Evolutionary conservation across 1,284 basidiomycete genomes (phyloP), one percentile per base, ranked within the genome.

Genomic region (Exobasidium rhododendri): DNA sequence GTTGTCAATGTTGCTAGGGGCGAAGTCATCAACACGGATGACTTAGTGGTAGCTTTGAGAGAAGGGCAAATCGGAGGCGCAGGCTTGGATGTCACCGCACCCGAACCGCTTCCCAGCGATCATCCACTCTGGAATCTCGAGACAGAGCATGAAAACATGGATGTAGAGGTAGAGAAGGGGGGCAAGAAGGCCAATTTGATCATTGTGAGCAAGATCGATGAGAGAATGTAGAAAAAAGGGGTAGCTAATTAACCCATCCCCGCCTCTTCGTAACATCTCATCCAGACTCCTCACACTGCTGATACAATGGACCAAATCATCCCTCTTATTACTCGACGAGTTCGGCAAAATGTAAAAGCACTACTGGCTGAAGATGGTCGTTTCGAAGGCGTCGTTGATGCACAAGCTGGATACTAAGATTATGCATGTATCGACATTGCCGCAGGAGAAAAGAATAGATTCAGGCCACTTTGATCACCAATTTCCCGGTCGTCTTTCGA

Each of bases 81-180:
- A 0, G 94, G 91, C 0, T 75, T 98, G 4, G 94, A 98, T 79
- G 94, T 97, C 35, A 86, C 97, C 11, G 91, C 93, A 68, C 91
- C 91, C 31, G 94, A 98, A 80, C 94, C 94, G 0, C 50, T 67
- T 2, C 63, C 63, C 3, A 59, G 62, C 1, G 43, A 40, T 10
- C 62, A 65, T 29, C 30, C 50, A 17, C 54, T 67, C 4, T 67
- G 65, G 59, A 30, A 17, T 6, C 31, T 58, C 17, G 40, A 49
- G n/a, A 30, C 35, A 11, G 29, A 31, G 10, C 17, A 61, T 31
- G 30, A 29, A 14, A 10, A 55, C n/a, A 43, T 32, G 4, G 28
- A 51, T 5, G 17, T 45, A 14, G 17, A 59, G n/a, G 61, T 26
- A 6, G 28, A 49, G 1, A n/a, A 20, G 3, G 58, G 58, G 29